Evolutionary conservation across 2,329 filamentous ascomycete genomes (phyloP).

Genomic region (Incumbomyces delicatus): DNA sequence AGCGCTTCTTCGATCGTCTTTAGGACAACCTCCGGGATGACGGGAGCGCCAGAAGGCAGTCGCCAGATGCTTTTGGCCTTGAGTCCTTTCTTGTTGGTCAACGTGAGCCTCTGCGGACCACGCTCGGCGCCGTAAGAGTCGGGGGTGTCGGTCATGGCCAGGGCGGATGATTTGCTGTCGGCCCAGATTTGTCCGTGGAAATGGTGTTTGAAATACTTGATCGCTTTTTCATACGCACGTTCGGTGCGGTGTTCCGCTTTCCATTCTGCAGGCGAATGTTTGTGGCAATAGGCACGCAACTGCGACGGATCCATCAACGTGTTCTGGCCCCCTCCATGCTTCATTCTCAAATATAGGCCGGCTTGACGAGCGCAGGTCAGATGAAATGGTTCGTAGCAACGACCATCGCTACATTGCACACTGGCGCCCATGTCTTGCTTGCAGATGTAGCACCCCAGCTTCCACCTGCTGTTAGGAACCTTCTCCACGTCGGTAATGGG

Average conservation of each 20-base stretch:
- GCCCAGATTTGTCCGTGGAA: constrained; percentile 90
- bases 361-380: constrained; percentile 88
- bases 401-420: constrained; percentile 96
- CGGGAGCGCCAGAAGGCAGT: constrained; percentile 83
- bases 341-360: constrained; percentile 89
- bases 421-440: constrained; percentile 96
- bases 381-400: constrained; percentile 93
- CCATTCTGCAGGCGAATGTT: constrained; percentile 85
- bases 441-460: constrained; percentile 89
- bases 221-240: constrained; percentile 68
- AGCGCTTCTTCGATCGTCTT: constrained; percentile 77
- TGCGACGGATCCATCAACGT: constrained; percentile 71
- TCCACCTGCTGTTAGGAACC: constrained; percentile 90
- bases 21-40: constrained; percentile 82
- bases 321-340: constrained; percentile 70
- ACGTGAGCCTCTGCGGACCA: constrained; percentile 43
- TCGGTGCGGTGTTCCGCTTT: constrained; percentile 75
- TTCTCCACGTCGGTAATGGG: constrained; percentile 97
- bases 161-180: constrained; percentile 73
- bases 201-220: constrained; percentile 77
- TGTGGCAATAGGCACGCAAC: constrained; percentile 91
- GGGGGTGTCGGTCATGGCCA: constrained; percentile 62
- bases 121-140: constrained; percentile 42
- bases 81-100: constrained; percentile 48
- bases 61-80: constrained; percentile 70